Base-by-base conservation (phyloP, 1,139 yeast genomes). In the Geotrichum europaeum region DNA sequence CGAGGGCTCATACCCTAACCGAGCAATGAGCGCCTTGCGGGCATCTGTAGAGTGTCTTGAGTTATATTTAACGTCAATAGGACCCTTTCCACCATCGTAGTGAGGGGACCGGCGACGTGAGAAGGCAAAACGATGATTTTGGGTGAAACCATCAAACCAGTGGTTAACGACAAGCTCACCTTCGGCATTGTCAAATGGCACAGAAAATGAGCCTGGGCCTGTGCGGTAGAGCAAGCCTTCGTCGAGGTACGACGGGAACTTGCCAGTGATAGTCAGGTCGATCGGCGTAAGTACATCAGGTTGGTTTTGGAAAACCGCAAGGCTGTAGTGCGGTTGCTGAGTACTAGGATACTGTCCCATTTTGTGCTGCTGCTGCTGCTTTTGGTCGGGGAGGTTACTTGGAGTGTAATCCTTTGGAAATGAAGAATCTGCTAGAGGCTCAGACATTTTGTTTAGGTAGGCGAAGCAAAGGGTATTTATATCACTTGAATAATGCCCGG, bases 91-190 rank as follows among this genome's bases (percentile, higher is more conserved):
- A 22, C 53, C 49, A 13, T 57, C 57, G 47, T 40, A 22, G 20
- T 40, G n/a, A 7, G 47, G 9, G 22, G 47, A 40, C 7, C 22
- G 47, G 47, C 47, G 47, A 12, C 47, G 5, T 15, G 55, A 22
- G 22, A 64, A 55, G n/a, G 56, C 57, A 43, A 64, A 64, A 22
- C 64, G 55, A 50, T 64, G 66, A 49, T 58, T 56, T 45, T 64
- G 66, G 2, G 64, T 59, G 36, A 62, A 64, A 5, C 66, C 66
- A 34, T 64, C 66, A 53, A 64, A 64, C 66, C 66, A 64, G 43
- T 64, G 66, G 30, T 50, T 51, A 2, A 57, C 24, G 10, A 51
- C 56, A 12, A 55, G 53, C 24, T 53, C 51, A 6, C 51, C 57
- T 5, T 32, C 10, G 9, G 49, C 53, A 45, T 55, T 56, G 25